Conservation (phyloP, 1,139 yeast genomes). For the Saccharomyces hybrid region DNA sequence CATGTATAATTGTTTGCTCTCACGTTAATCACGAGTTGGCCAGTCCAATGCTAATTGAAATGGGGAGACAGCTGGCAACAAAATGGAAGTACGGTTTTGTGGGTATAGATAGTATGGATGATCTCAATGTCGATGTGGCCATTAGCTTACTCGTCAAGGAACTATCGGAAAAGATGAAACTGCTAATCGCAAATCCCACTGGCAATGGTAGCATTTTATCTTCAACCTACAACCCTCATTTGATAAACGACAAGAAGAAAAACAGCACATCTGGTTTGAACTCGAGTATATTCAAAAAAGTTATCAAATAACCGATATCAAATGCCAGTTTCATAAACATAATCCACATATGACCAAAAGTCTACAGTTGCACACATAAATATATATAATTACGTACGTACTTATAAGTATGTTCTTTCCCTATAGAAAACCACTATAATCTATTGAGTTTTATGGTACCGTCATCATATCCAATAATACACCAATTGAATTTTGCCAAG, state of each 20-base stretch:
- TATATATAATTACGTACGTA: neutral
- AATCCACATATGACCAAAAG: neutral
- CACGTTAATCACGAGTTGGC: constrained; percentile 48
- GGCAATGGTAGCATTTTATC: neutral
- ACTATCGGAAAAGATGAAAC: constrained; percentile 41
- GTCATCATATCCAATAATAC: constrained; percentile 28
- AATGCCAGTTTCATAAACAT: neutral
- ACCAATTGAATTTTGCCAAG: constrained; percentile 15
- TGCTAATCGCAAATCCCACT: constrained; percentile 7
- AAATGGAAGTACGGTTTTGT: constrained; percentile 61
- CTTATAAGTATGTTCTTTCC: neutral
- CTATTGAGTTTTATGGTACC: constrained; percentile 23
- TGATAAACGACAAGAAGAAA: neutral
- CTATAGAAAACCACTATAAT: constrained; percentile 1
- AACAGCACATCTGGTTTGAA: neutral
- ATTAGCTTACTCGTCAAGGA: constrained; percentile 53
- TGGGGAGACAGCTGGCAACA: constrained; percentile 49
- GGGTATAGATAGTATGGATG: constrained; percentile 45
- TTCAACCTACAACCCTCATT: neutral
- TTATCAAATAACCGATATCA: neutral
- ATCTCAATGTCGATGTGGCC: constrained; percentile 45
- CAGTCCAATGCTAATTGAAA: constrained; percentile 49
- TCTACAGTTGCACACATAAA: neutral
- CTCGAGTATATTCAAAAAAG: neutral
- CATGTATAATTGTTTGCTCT: constrained; percentile 59